Evolutionary conservation across 805 yeast species (phyloP), one percentile per base, ranked within the genome.

Genomic region (Nakazawaea sp.): DNA sequence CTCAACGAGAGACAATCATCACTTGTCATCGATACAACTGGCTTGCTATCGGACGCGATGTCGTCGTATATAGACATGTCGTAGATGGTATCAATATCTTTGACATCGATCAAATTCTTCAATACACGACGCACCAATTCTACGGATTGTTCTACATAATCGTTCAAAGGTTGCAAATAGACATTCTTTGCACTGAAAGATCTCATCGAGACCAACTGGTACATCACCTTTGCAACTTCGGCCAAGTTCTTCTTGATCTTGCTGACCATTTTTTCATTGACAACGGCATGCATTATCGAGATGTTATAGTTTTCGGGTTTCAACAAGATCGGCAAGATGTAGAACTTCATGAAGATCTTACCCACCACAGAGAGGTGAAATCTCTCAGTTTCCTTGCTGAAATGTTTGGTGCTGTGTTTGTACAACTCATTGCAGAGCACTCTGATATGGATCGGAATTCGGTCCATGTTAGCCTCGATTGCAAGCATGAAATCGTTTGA

Each of bases 91-190:
- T 84, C 90, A 33, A 81, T 54, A 19, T 72, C 76, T 18, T 69
- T 66, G 25, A 80, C 60, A 39, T 72, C 66, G 27, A 82, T 68
- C 18, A 84, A 51, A 16, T 61, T 56, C 32, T 56, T 58, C 36
- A 81, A 58, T 7, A 75, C 53, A 0, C 56, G 50, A 25, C 71
- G 58, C 32, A 77, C 66, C 10, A 66, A 61, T 6, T 66, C 77
- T 5, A 62, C 58, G 7, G 76, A 68, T 11, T 71, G 61, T 35
- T 62, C 66, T 30, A 87, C 69, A 50, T 75, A 84, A 30, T 82
- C 89, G 53, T 84, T 84, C 51, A 86, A 63, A 1, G 95, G 95
- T 51, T 83, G 88, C 47, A 86, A 58, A 53, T 76, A 86, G 33
- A 79, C 73, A 45, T 82, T 78, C 20, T 68, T 68, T 1, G 59